Evolutionary conservation across 2,329 filamentous ascomycete species (phyloP).

Genomic region (Drechslerella dactyloides): DNA sequence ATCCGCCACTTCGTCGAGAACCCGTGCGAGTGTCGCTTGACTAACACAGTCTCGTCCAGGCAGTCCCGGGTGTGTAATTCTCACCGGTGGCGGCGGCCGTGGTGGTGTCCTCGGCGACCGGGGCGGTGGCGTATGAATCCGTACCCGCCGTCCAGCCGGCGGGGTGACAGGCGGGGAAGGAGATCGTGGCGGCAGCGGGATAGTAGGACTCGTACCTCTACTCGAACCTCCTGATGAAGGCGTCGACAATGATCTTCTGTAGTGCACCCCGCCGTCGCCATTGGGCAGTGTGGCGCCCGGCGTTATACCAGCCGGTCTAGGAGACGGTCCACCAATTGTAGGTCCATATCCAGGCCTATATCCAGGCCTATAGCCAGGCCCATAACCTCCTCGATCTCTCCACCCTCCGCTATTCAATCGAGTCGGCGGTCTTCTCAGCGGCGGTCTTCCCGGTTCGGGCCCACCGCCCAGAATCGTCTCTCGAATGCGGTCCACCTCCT

Average conservation of each 20-base stretch:
- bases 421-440: not conserved
- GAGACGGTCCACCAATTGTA: not conserved
- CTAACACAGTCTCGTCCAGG: slow-evolving; percentile 11
- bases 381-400: slow-evolving; percentile 9
- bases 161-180: not conserved
- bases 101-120: not conserved
- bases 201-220: slow-evolving; percentile 11
- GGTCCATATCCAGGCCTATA: not conserved
- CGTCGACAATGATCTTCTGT: not conserved
- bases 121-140: not conserved
- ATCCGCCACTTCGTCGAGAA: slow-evolving; percentile 1
- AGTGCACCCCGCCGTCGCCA: not conserved
- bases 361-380: not conserved
- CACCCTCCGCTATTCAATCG: slow-evolving; percentile 1
- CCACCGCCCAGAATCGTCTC: too few relatives aligned
- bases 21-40: slow-evolving; percentile 12
- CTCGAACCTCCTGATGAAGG: slow-evolving; percentile 19
- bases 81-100: not conserved
- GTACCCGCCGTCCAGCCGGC: not conserved
- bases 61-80: not conserved
- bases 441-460: too few relatives aligned
- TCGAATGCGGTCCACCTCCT: too few relatives aligned
- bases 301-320: not conserved
- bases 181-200: not conserved
- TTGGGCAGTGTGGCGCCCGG: slow-evolving; percentile 13